These are phyloP conservation scores for Quillaja saponaria DNA, from an alignment of 306 rosid species.

Conservation along the genomic window DNA sequence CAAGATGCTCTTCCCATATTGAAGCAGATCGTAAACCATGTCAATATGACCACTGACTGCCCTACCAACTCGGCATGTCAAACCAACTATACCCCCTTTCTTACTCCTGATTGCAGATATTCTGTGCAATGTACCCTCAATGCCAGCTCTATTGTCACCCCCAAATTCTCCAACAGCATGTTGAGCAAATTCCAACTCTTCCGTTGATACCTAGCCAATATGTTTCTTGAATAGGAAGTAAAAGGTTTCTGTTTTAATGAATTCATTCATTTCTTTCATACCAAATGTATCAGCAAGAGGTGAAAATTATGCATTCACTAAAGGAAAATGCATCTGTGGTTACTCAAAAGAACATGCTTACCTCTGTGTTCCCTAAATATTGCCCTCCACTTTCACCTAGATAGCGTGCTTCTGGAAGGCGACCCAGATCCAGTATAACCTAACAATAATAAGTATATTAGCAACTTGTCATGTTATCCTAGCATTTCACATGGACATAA, in stretches of 20 bases:
- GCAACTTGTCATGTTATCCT: not conserved
- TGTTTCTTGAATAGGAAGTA: conserved; percentile 12
- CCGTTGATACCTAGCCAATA: conserved; percentile 56
- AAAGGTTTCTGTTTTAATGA: no score
- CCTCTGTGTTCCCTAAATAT: conserved; percentile 51
- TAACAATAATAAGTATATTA: conserved; percentile 8
- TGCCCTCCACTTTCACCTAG: conserved; percentile 48
- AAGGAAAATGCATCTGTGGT: not conserved
- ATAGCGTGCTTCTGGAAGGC: conserved; percentile 70
- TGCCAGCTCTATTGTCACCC: conserved; percentile 72
- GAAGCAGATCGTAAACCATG: conserved; percentile 68
- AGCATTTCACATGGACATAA: not conserved
- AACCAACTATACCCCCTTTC: conserved; percentile 58
- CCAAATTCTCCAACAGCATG: conserved; percentile 72
- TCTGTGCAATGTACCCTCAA: conserved; percentile 73
- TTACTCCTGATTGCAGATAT: conserved; percentile 70
- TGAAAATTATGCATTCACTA: not conserved
- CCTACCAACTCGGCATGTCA: conserved; percentile 74
- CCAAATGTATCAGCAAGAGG: no score
- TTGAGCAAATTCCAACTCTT: conserved; percentile 66
- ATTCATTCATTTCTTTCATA: no score
- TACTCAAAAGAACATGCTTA: conserved; percentile 19
- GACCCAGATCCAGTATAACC: conserved; percentile 71
- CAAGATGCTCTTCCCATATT: conserved; percentile 66
- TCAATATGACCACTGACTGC: conserved; percentile 61